phyloP scores from a whole-genome alignment of 345 rosid species.

The Salix viminalis region DNA sequence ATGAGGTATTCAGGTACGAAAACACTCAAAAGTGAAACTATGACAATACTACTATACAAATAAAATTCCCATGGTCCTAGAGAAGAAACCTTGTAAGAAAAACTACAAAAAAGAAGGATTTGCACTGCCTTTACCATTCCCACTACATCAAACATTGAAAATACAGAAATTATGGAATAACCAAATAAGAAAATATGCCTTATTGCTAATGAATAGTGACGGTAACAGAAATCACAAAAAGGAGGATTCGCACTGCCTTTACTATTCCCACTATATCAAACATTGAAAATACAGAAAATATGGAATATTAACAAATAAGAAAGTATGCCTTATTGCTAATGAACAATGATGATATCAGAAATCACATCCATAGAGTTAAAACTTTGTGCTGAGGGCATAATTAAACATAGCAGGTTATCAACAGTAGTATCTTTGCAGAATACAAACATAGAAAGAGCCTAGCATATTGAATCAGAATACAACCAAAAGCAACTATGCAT shows the following conservation, averaged over 20 bases:
- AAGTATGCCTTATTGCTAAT: no score
- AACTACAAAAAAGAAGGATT: background rate
- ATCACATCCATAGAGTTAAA: no score
- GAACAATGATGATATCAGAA: no score
- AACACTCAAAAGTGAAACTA: background rate
- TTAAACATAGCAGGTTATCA: background rate
- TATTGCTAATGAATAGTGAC: no score
- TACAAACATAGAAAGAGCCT: background rate
- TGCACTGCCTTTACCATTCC: background rate
- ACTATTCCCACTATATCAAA: background rate
- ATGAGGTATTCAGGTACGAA: background rate
- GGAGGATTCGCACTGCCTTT: background rate
- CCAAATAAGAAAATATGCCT: no score
- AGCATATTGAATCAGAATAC: background rate
- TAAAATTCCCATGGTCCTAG: background rate
- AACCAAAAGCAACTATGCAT: conserved; percentile 8
- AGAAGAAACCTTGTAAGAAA: background rate
- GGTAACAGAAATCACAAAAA: no score
- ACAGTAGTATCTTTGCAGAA: background rate
- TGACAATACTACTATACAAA: background rate
- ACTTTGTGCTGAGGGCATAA: background rate
- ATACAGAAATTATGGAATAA: no score
- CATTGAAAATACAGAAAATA: background rate
- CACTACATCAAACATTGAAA: background rate
- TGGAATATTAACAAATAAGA: no score